phyloP scores from a whole-genome alignment of 2,329 filamentous ascomycete genomes.

The Polytolypa hystricis region DNA sequence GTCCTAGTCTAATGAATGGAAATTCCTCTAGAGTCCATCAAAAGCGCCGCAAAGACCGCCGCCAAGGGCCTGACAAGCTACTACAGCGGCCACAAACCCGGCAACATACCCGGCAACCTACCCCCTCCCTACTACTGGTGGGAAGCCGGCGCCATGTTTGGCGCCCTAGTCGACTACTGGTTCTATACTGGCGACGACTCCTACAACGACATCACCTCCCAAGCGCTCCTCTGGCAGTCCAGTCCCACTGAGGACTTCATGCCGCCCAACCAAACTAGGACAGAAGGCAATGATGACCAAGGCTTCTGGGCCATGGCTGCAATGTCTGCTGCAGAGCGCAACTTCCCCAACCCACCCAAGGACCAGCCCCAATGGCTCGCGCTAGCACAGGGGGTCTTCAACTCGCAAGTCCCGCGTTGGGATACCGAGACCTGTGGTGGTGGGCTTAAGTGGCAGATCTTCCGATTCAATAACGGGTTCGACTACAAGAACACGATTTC shows the following conservation, averaged over 20 bases:
- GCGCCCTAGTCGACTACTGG: slow-evolving; percentile 69
- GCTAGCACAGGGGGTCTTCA: slow-evolving; percentile 64
- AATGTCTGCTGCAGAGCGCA: slow-evolving; percentile 27
- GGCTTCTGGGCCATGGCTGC: slow-evolving; percentile 29
- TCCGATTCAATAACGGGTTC: slow-evolving; percentile 40
- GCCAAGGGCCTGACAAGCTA: slow-evolving; percentile 25
- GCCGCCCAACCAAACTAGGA: slow-evolving; percentile 39
- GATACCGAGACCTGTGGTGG: slow-evolving; percentile 54
- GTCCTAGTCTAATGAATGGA: not conserved
- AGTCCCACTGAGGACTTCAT: slow-evolving; percentile 60
- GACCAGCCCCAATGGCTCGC: slow-evolving; percentile 37
- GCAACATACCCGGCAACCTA: slow-evolving; percentile 21
- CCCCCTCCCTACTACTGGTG: slow-evolving; percentile 29
- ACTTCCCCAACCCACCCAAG: slow-evolving; percentile 26
- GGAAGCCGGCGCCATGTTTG: slow-evolving; percentile 28
- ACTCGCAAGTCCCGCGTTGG: slow-evolving; percentile 61
- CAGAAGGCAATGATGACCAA: slow-evolving; percentile 33
- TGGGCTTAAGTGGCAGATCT: slow-evolving; percentile 75
- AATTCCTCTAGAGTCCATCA: slow-evolving; percentile 21
- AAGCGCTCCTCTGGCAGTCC: slow-evolving; percentile 57
- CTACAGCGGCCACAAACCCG: slow-evolving; percentile 23
- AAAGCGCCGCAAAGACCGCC: slow-evolving; percentile 20
- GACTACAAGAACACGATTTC: slow-evolving; percentile 43
- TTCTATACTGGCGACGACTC: slow-evolving; percentile 63
- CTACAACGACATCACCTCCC: slow-evolving; percentile 55